These are phyloP conservation scores for Peltaster fructicola DNA, from an alignment of 2,329 filamentous ascomycete genomes.

Conservation along the genomic window DNA sequence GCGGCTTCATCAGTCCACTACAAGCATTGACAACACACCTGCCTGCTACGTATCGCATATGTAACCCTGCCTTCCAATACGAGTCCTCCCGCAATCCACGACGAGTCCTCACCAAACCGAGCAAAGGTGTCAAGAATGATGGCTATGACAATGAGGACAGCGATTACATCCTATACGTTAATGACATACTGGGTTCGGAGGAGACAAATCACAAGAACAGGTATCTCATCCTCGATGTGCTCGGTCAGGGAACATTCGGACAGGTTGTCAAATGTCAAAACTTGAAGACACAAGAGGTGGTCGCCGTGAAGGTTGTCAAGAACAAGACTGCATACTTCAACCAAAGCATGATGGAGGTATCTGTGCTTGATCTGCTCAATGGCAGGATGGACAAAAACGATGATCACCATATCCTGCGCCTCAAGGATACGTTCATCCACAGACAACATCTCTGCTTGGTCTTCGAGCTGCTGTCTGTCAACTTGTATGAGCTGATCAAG, in stretches of 20 bases:
- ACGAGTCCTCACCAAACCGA: constrained; percentile 89
- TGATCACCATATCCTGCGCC: constrained; percentile 80
- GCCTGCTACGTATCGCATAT: constrained; percentile 91
- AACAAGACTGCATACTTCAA: constrained; percentile 99
- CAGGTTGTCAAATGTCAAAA: constrained; percentile 99
- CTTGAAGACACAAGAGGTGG: constrained; percentile 92
- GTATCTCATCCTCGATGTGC: constrained; percentile 89
- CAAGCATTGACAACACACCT: constrained; percentile 90
- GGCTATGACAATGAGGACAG: constrained; percentile 98
- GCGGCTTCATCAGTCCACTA: constrained; percentile 91
- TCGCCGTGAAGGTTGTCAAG: constrained; percentile 98
- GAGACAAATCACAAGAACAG: constrained; percentile 98
- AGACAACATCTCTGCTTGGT: constrained; percentile 91
- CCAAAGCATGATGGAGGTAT: constrained; percentile 99
- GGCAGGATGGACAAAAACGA: constrained; percentile 99
- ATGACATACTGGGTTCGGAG: constrained; percentile 93
- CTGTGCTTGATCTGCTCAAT: constrained; percentile 88
- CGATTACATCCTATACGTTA: constrained; percentile 97
- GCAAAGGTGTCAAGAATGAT: constrained; percentile 96
- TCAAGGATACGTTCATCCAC: constrained; percentile 98
- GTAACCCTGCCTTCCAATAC: constrained; percentile 96
- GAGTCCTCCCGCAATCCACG: constrained; percentile 93
- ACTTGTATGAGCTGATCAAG: constrained; percentile 96
- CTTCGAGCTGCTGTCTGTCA: constrained; percentile 91
- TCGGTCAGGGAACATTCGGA: constrained; percentile 93